Percentiles rank a stretch among this genome's conserved stretches.
phyloP scores from a whole-genome alignment of 1,284 basidiomycete genomes.

The Puccinia polysora region DNA sequence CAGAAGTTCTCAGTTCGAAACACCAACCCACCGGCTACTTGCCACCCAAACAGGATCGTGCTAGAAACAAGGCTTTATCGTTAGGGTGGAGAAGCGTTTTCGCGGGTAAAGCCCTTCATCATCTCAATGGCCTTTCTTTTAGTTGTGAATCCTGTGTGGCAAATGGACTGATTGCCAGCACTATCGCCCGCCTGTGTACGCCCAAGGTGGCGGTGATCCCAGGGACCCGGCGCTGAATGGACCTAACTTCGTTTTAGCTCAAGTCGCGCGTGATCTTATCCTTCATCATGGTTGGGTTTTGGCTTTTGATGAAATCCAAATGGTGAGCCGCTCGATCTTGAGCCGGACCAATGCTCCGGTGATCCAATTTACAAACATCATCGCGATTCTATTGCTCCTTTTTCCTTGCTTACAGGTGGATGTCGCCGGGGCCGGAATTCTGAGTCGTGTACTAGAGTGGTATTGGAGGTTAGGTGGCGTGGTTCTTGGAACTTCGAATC shows the following conservation, averaged over 20 bases:
- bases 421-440: constrained; percentile 54
- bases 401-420: constrained; percentile 1
- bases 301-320: constrained; percentile 67
- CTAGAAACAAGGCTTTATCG: constrained; percentile 44
- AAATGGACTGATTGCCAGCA: constrained; percentile 52
- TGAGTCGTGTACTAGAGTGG: constrained; percentile 68
- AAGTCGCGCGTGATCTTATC: constrained; percentile 53
- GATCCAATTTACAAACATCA: constrained; percentile 65
- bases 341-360: constrained; percentile 50
- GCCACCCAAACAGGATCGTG: constrained; percentile 52
- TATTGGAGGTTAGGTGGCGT: constrained; percentile 72
- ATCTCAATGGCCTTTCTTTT: constrained; percentile 22
- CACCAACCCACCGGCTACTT: constrained; percentile 53
- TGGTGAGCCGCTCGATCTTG: constrained; percentile 2
- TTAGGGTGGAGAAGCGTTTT: constrained; percentile 41
- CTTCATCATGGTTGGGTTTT: constrained; percentile 60
- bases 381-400: constrained; percentile 48
- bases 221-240: constrained; percentile 56
- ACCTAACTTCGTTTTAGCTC: constrained; percentile 53
- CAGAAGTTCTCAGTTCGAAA: constrained; percentile 47
- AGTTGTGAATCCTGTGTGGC: constrained; percentile 49
- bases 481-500: constrained; percentile 58
- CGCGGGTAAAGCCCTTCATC: constrained; percentile 3
- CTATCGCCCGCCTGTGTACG: constrained; percentile 53
- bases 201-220: constrained; percentile 52